Evolutionary conservation across 176 grass and related monocot genomes (phyloP), one percentile per base, ranked within the genome.

Genomic region (Luzula sylvatica): DNA sequence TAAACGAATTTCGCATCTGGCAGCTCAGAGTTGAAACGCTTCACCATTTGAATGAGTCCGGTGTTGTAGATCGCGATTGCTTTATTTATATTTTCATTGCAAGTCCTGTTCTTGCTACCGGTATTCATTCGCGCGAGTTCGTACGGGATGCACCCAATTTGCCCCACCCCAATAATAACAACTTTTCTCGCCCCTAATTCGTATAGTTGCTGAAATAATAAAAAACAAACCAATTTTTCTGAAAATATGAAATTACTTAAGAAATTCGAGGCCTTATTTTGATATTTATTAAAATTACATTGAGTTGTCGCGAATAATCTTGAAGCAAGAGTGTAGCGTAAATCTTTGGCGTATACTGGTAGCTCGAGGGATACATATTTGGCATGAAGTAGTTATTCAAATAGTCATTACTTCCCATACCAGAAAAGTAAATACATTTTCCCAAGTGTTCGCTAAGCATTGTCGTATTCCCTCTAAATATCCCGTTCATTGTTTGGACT

Each of bases 81-180:
- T 20, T 63, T 76, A 77, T 96, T 86, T 40, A 96, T 96, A 38
- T 68, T 72, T 4, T 86, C 77, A 51, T 96, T 96, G 71, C 90
- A 96, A 1, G 0, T 20, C 22, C 19, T 20, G 16, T 69, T 54
- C 28, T 13, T 48, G 46, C 56, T 35, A 1, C 25, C 44, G 42
- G 20, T 53, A 27, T 56, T 47, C 51, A 81, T 52, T 46, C 84
- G 52, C 11, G 90, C 90, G 24, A 96, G 80, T 67, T 96, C 84
- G 43, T 96, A 96, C 11, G 90, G 90, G 54, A 88, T 96, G 76
- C 90, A 96, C 0, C 90, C 90, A 58, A 96, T 88, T 29, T 68
- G 58, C 7, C 90, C 90, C 13, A 96, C 46, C 22, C 77, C 90
- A 3, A 73, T 52, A 45, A 96, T 3, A 7, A 62, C 84, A 44